phyloP scores from a whole-genome alignment of 2,329 filamentous ascomycete species.

The Aureobasidium pullulans region DNA sequence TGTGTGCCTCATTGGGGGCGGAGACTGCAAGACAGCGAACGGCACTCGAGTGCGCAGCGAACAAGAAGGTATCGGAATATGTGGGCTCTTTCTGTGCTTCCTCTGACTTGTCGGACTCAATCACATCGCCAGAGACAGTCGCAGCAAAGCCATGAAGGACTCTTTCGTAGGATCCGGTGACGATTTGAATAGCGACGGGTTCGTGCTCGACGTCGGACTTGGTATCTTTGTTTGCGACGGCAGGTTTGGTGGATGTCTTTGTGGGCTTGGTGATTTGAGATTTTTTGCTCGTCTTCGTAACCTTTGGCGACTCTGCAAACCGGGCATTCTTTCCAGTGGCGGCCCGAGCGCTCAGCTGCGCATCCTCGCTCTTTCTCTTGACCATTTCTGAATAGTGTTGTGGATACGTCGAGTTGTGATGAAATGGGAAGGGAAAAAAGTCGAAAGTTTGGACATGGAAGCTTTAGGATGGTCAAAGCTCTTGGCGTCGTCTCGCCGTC shows the following conservation, averaged over 20 bases:
- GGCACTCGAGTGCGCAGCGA: conserved; percentile 85
- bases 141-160: conserved; percentile 85
- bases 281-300: conserved; percentile 2
- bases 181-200: conserved; percentile 61
- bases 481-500: neutral
- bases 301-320: conserved; percentile 2
- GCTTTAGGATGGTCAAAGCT: neutral
- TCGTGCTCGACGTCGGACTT: neutral
- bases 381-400: conserved; percentile 15
- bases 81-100: conserved; percentile 36
- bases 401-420: neutral
- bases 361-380: conserved; percentile 20
- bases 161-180: conserved; percentile 90
- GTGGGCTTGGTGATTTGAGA: neutral
- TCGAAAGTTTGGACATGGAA: neutral
- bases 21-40: conserved; percentile 86
- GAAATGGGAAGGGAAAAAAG: neutral
- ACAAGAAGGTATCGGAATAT: conserved; percentile 90
- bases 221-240: neutral
- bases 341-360: neutral
- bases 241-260: neutral
- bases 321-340: conserved; percentile 4
- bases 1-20: conserved; percentile 56
- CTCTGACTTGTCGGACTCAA: conserved; percentile 18
- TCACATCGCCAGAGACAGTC: conserved; percentile 46